These are phyloP conservation scores for Colletotrichum theobromicola DNA, from an alignment of 2,329 filamentous ascomycete genomes.

Conservation along the genomic window DNA sequence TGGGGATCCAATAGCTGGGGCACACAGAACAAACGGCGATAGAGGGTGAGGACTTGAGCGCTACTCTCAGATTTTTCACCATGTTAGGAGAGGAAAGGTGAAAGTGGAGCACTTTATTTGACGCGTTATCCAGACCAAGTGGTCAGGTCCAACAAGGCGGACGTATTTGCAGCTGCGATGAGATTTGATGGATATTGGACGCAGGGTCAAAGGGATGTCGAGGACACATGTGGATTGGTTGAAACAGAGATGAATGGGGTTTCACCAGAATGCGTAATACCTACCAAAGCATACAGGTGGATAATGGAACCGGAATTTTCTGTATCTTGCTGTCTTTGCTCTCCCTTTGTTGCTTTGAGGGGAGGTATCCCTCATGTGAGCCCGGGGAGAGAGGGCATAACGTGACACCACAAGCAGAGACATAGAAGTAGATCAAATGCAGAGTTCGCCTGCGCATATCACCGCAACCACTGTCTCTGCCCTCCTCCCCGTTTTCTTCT, in stretches of 20 bases:
- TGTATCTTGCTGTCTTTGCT: neutral
- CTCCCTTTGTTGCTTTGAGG: neutral
- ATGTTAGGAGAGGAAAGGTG: no score
- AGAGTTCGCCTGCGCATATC: neutral
- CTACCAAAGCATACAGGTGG: neutral
- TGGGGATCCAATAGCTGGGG: neutral
- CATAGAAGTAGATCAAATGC: neutral
- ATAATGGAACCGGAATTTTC: neutral
- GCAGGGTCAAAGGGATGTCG: neutral
- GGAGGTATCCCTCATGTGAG: neutral
- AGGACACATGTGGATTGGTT: neutral
- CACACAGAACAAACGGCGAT: neutral
- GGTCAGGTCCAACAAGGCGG: neutral
- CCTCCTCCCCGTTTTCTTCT: neutral
- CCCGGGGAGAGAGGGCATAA: neutral
- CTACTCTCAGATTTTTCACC: neutral
- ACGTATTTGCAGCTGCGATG: neutral
- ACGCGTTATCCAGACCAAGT: no score
- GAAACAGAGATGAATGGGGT: neutral
- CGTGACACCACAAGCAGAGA: neutral
- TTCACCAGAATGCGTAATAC: neutral
- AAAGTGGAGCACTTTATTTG: neutral
- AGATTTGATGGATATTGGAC: neutral
- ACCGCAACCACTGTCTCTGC: neutral
- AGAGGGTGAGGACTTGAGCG: neutral